Evolutionary conservation across 352 stramenopile species (phyloP).

Genomic region (Globisporangium nunn): DNA sequence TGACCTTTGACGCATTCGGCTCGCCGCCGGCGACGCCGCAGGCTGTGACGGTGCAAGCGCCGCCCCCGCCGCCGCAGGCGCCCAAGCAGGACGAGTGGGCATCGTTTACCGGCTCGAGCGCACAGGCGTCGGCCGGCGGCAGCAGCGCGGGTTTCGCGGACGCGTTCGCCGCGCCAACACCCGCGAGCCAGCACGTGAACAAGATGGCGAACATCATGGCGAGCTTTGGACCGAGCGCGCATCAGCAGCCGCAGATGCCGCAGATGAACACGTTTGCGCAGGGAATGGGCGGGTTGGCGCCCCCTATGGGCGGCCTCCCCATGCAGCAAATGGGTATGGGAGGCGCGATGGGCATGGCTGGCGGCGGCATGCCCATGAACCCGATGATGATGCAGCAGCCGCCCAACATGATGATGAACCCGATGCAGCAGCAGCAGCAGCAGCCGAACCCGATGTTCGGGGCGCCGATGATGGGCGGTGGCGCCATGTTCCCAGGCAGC

Average conservation of each 20-base stretch:
- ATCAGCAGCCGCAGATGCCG: slow-evolving; percentile 17
- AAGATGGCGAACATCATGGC: slow-evolving; percentile 87
- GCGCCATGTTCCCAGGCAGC: slow-evolving; percentile 31
- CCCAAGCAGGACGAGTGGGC: slow-evolving; percentile 70
- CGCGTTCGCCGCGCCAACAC: slow-evolving; percentile 31
- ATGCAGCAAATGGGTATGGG: slow-evolving; percentile 21
- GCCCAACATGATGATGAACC: slow-evolving; percentile 19
- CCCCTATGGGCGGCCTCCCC: slow-evolving; percentile 13
- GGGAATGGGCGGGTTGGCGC: slow-evolving; percentile 32
- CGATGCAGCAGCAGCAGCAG: slow-evolving; percentile 30
- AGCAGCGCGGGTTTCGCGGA: slow-evolving; percentile 23
- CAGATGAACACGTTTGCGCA: slow-evolving; percentile 23
- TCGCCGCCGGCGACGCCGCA: slow-evolving; percentile 21
- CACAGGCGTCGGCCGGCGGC: slow-evolving; percentile 13
- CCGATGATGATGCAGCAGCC: slow-evolving; percentile 23
- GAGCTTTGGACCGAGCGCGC: slow-evolving; percentile 42
- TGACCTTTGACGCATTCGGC: slow-evolving; percentile 70
- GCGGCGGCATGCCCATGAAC: slow-evolving; percentile 13
- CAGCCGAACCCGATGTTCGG: slow-evolving; percentile 22
- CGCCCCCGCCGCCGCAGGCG: slow-evolving; percentile 9
- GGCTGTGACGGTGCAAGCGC: slow-evolving; percentile 11
- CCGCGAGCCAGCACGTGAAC: slow-evolving; percentile 55
- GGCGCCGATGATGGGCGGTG: slow-evolving; percentile 33
- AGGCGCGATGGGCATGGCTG: not conserved
- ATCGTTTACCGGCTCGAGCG: slow-evolving; percentile 51